Percentiles rank a stretch among this genome's conserved stretches.
These are phyloP conservation scores for Paecilomyces fulvus DNA, from an alignment of 2,329 filamentous ascomycete species.

Conservation along the genomic window DNA sequence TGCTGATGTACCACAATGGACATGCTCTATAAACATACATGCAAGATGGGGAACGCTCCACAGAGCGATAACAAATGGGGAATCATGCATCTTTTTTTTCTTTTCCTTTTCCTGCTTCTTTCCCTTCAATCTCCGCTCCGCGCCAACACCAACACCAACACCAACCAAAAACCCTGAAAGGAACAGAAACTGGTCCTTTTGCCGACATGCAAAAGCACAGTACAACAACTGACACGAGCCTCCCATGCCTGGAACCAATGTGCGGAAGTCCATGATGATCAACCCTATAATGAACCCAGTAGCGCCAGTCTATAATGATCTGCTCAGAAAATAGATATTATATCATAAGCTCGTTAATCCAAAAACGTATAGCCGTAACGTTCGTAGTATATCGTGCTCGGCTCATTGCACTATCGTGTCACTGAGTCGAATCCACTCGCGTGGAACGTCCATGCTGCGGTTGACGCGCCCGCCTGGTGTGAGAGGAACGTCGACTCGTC, in stretches of 20 bases:
- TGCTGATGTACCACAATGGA: background rate
- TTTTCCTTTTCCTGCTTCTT: background rate
- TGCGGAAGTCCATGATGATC: background rate
- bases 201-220: background rate
- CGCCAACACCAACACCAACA: background rate
- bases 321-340: background rate
- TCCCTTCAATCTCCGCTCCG: background rate
- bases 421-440: constrained; percentile 44
- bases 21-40: background rate
- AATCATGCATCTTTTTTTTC: background rate
- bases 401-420: constrained; percentile 17
- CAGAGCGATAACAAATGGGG: background rate
- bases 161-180: background rate
- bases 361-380: background rate
- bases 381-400: constrained; percentile 3
- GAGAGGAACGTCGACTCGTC: constrained; percentile 49
- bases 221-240: background rate
- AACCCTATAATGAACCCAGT: background rate
- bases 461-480: constrained; percentile 56
- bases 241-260: background rate
- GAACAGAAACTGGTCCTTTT: background rate
- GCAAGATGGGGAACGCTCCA: background rate
- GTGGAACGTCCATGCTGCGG: constrained; percentile 55
- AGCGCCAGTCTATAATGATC: background rate
- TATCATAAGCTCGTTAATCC: constrained; percentile 5